Percentiles rank a stretch among this genome's conserved stretches.
Conservation (phyloP, 176 grass and related monocot genomes). For the Aechmea fasciata region DNA sequence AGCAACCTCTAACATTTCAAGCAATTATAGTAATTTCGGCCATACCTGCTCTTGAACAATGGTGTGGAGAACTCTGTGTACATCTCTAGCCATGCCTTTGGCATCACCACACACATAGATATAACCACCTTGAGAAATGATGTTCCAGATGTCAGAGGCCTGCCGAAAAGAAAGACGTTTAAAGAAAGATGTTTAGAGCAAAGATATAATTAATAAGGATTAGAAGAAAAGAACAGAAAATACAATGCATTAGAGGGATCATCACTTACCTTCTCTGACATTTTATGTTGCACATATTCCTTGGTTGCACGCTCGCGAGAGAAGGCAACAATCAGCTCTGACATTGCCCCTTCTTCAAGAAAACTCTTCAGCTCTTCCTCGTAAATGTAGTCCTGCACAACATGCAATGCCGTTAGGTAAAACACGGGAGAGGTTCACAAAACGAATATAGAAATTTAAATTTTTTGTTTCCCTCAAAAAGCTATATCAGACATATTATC, state of each 20-base stretch:
- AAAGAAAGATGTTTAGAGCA: not conserved
- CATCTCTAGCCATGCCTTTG: constrained; percentile 92
- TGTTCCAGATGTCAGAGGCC: constrained; percentile 68
- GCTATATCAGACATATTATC: constrained; percentile 1
- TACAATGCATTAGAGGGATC: not conserved
- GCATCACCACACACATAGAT: constrained; percentile 94
- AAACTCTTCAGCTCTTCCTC: constrained; percentile 84
- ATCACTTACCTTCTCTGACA: constrained; percentile 56
- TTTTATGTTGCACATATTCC: constrained; percentile 99
- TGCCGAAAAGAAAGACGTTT: constrained; percentile 8
- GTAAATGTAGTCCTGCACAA: constrained; percentile 83
- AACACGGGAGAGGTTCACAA: not conserved
- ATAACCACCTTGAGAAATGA: constrained; percentile 62
- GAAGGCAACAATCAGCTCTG: constrained; percentile 75
- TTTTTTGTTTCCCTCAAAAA: not conserved
- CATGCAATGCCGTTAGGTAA: not conserved
- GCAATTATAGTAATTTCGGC: not conserved
- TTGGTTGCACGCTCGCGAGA: constrained; percentile 68
- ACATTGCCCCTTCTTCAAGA: constrained; percentile 47
- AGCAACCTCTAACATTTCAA: not conserved
- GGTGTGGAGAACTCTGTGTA: constrained; percentile 76
- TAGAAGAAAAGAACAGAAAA: not conserved
- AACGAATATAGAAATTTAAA: not conserved
- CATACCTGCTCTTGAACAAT: constrained; percentile 84
- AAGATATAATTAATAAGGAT: not conserved